phyloP scores from a whole-genome alignment of 2,329 filamentous ascomycete species.

The Hirsutella thompsonii region DNA sequence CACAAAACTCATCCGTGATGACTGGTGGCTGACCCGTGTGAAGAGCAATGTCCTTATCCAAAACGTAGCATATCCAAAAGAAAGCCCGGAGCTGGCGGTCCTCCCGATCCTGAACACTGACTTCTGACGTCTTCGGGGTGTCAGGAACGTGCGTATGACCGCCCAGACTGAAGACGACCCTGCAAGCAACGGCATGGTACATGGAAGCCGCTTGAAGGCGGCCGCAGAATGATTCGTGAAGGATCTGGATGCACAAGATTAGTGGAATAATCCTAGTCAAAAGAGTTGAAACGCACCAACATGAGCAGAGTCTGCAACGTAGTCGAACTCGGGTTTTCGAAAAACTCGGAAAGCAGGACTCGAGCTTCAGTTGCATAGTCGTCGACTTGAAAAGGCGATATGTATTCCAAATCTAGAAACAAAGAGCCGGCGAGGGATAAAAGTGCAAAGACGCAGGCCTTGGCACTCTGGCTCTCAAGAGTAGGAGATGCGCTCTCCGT shows the following conservation, averaged over 20 bases:
- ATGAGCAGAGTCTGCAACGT: conserved; percentile 32
- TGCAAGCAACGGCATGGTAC: conserved; percentile 29
- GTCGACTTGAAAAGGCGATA: conserved; percentile 23
- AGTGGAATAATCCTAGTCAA: background rate
- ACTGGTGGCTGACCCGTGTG: conserved; percentile 38
- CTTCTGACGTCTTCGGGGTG: conserved; percentile 2
- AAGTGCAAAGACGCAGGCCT: conserved; percentile 36
- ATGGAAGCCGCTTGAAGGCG: conserved; percentile 31
- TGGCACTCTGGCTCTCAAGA: conserved; percentile 20
- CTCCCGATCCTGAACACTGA: conserved; percentile 13
- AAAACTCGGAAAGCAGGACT: conserved; percentile 25
- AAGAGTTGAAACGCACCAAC: conserved; percentile 24
- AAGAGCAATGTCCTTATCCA: conserved; percentile 43
- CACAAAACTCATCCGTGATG: conserved; percentile 37
- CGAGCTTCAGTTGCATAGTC: conserved; percentile 26
- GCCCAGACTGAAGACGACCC: conserved; percentile 34
- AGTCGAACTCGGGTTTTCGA: conserved; percentile 29
- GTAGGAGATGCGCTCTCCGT: conserved; percentile 2
- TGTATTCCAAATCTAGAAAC: conserved; percentile 7
- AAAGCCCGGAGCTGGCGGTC: conserved; percentile 23
- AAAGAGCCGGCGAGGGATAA: conserved; percentile 19
- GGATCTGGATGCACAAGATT: conserved; percentile 13
- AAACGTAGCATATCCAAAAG: conserved; percentile 41
- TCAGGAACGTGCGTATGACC: conserved; percentile 22
- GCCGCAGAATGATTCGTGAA: conserved; percentile 31